Evolutionary conservation across 129 eudicot genomes (phyloP).

Genomic region (Lactuca sativa): DNA sequence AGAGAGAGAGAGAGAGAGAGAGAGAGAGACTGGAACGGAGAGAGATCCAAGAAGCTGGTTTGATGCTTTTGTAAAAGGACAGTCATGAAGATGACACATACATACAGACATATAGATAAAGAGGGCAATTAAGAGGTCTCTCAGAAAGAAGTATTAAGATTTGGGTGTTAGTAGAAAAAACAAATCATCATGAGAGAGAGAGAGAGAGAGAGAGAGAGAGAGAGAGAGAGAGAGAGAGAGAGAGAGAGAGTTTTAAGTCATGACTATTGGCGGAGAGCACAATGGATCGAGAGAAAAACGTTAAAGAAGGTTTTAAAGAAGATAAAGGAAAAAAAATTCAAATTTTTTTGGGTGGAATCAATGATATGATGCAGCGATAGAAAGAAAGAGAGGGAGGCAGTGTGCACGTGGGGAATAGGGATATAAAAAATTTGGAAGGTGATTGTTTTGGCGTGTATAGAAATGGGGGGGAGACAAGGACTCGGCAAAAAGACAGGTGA

Average conservation of each 20-base stretch:
- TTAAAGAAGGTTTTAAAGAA: neutral
- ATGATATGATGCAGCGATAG: neutral
- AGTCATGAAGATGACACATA: neutral
- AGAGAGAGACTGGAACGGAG: neutral
- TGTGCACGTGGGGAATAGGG: conserved; percentile 53
- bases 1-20: neutral
- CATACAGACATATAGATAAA: neutral
- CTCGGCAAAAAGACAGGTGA: conserved; percentile 47
- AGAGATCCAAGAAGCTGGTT: neutral
- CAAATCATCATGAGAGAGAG: conserved; percentile 11
- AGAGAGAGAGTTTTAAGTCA: neutral
- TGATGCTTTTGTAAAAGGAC: neutral
- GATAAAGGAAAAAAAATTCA: neutral
- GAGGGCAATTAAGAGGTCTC: neutral
- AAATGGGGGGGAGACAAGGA: conserved; percentile 55
- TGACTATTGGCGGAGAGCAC: neutral
- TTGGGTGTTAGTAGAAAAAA: conserved; percentile 14
- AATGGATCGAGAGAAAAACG: neutral
- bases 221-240: neutral
- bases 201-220: neutral
- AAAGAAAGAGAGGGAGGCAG: conserved; percentile 23
- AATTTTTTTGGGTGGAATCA: conserved; percentile 21
- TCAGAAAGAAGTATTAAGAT: conserved; percentile 1
- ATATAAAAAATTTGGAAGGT: conserved; percentile 31
- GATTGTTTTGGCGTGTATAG: conserved; percentile 54